Evolutionary conservation across 2,329 filamentous ascomycete species (phyloP).

Genomic region (Neoarthrinium moseri): DNA sequence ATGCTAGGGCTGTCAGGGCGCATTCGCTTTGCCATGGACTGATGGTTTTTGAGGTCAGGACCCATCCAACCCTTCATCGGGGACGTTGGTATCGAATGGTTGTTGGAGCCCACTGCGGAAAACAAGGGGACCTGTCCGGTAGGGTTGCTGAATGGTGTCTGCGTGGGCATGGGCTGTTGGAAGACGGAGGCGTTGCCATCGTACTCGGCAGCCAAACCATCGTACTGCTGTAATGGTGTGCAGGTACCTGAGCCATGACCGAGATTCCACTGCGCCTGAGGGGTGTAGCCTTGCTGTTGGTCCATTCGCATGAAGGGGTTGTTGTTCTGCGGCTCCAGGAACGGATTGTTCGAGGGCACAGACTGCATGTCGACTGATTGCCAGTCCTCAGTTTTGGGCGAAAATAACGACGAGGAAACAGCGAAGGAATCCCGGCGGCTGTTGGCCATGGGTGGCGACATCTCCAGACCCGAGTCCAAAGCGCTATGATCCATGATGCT

Average conservation of each 20-base stretch:
- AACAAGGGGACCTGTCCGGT: constrained; percentile 53
- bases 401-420: constrained; percentile 58
- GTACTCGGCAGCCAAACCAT: constrained; percentile 58
- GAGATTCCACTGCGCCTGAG: constrained; percentile 58
- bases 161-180: constrained; percentile 49
- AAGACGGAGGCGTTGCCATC: constrained; percentile 52
- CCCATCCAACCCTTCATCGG: constrained; percentile 59
- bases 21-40: constrained; percentile 57
- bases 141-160: constrained; percentile 55
- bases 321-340: constrained; percentile 57
- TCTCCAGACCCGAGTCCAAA: constrained; percentile 60
- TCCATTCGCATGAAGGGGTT: constrained; percentile 69
- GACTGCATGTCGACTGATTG: constrained; percentile 65
- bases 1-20: constrained; percentile 66
- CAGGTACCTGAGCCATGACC: constrained; percentile 66
- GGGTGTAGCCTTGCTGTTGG: constrained; percentile 43
- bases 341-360: constrained; percentile 62
- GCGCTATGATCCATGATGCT: constrained; percentile 57
- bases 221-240: constrained; percentile 72
- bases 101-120: constrained; percentile 44
- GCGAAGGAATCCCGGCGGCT: constrained; percentile 65
- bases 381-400: constrained; percentile 65
- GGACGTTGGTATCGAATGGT: constrained; percentile 51
- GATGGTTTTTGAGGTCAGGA: constrained; percentile 47
- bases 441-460: constrained; percentile 61